phyloP scores from a whole-genome alignment of 192 early-diverging fungal genomes.

The Umbelopsis ramanniana region DNA sequence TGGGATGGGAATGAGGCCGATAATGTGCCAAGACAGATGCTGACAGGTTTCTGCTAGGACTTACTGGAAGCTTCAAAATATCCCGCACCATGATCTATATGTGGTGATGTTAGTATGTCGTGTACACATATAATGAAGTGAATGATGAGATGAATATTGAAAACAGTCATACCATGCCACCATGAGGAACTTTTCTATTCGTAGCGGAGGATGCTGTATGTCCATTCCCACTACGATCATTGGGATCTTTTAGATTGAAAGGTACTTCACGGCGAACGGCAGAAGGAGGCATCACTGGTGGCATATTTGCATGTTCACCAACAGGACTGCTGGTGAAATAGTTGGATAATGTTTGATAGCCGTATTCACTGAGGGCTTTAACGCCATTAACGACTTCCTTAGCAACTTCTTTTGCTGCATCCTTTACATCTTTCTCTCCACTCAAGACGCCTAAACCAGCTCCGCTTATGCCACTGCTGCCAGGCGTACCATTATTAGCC shows the following conservation, averaged over 20 bases:
- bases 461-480: constrained; percentile 25
- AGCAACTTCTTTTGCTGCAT: constrained; percentile 72
- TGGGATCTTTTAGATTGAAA: constrained; percentile 3
- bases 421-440: constrained; percentile 51
- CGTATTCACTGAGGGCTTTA: constrained; percentile 67
- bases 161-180: background rate
- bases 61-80: constrained; percentile 27
- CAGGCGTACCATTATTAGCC: constrained; percentile 1
- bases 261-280: constrained; percentile 4
- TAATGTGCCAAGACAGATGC: constrained; percentile 67
- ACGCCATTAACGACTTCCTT: constrained; percentile 81
- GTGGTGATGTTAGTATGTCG: background rate
- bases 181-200: background rate
- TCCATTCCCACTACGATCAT: background rate
- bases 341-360: constrained; percentile 67
- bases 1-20: constrained; percentile 70
- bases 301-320: constrained; percentile 26
- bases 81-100: constrained; percentile 58
- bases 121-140: background rate
- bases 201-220: background rate
- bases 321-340: constrained; percentile 55
- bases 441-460: constrained; percentile 32
- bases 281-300: constrained; percentile 3
- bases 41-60: constrained; percentile 28
- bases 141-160: background rate